Percentiles rank a stretch among this genome's conserved stretches.
phyloP scores from a whole-genome alignment of 2,329 filamentous ascomycete species.

The Lachnellula willkommii region DNA sequence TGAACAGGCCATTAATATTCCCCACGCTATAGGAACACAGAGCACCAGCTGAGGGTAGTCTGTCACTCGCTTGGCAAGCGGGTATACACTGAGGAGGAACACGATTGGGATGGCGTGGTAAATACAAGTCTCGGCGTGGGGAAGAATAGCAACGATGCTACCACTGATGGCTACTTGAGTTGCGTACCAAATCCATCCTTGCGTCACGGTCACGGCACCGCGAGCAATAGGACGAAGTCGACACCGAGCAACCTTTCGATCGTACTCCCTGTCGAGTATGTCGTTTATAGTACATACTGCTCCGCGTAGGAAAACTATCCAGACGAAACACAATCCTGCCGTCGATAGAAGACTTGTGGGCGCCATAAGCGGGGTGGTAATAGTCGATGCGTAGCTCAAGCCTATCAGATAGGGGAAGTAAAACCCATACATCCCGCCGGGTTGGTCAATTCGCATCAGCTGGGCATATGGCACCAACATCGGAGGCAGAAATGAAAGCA shows the following conservation, averaged over 20 bases:
- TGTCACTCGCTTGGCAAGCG: slow-evolving; percentile 1
- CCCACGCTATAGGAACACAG: background rate
- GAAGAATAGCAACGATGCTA: background rate
- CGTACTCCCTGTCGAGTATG: slow-evolving; percentile 2
- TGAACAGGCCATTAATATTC: too few species aligned
- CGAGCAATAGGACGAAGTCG: slow-evolving; percentile 2
- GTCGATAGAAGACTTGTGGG: background rate
- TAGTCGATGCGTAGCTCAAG: background rate
- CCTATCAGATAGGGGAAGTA: slow-evolving; percentile 60
- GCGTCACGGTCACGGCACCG: background rate
- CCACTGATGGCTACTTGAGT: background rate
- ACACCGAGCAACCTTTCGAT: slow-evolving; percentile 5
- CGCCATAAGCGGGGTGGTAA: background rate
- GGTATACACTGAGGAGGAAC: slow-evolving; percentile 1
- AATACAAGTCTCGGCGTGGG: background rate
- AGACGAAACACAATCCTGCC: background rate
- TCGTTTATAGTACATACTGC: slow-evolving; percentile 5
- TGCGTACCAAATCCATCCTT: background rate
- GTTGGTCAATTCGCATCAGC: slow-evolving; percentile 72
- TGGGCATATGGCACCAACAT: slow-evolving; percentile 74
- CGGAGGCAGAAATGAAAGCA: slow-evolving; percentile 61
- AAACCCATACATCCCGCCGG: slow-evolving; percentile 72
- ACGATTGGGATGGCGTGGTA: background rate
- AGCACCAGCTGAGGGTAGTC: slow-evolving; percentile 2
- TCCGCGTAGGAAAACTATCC: background rate